Base-by-base conservation (phyloP, 768 basidiomycete species). In the Asterophora parasitica region DNA sequence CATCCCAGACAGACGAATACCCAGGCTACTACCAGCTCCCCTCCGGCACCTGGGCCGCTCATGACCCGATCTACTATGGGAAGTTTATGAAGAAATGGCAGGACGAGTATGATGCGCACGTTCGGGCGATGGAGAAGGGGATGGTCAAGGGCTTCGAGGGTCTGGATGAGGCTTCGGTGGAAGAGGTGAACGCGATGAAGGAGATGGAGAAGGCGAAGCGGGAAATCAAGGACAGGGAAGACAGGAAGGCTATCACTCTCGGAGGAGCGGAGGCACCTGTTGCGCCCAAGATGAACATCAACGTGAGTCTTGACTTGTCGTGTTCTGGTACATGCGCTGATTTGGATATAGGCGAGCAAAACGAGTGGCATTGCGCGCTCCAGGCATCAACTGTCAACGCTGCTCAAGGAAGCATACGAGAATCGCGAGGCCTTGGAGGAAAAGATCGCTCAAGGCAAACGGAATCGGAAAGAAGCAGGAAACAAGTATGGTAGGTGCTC, bases 11-110 rank as follows among this genome's bases (percentile, higher is more conserved):
- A 7, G 91, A 92, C 59, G 78, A 79, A 12, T 90, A 91, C 62
- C 91, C 91, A 0, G 91, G 91, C 5, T 93, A 92, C 68, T 92
- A 92, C 56, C 82, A 84, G 45, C 74, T 86, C 15, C 88, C 91
- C 0, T 85, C 87, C 6, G 91, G 91, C 13, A 65, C 75, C 28
- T 94, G 90, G 82, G 84, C 79, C 19, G 79, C 82, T 0, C 75
- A 92, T 58, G 88, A 92, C 43, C 65, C 78, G 0, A 73, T 60
- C 28, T 88, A 87, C 63, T 92, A 87, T 57, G 73, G 71, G 15
- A 75, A 70, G 38, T 86, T 84, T 61, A 73, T 81, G 57, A 75
- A 79, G 48, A 83, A 81, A 59, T 92, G 88, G 90, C 73, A 87
- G 58, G 61, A 64, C 13, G 85, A 84, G 19, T 89, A 88, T 54